Conservation (phyloP, 2,329 filamentous ascomycete genomes). For the Hymenoscyphus linearis region DNA sequence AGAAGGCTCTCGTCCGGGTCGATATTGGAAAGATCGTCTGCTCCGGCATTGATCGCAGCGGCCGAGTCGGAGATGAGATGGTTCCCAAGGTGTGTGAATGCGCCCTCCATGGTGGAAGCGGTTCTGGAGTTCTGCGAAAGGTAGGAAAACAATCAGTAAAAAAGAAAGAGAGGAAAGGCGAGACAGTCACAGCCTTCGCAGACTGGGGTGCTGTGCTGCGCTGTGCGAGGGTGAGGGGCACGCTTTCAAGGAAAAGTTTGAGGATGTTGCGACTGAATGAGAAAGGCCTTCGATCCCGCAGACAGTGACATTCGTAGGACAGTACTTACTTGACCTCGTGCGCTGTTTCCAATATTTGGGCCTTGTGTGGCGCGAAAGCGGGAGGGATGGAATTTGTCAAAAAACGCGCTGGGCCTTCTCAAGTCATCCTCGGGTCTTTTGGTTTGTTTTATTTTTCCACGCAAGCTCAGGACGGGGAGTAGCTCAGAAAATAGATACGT, state of each 20-base stretch:
- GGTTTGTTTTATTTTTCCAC: background rate
- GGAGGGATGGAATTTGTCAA: conserved; percentile 18
- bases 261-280: background rate
- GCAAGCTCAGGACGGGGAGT: background rate
- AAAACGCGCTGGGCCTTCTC: conserved; percentile 22
- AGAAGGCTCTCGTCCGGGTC: conserved; percentile 78
- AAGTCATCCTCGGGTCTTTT: conserved; percentile 27
- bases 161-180: background rate
- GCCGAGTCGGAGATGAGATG: conserved; percentile 79
- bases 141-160: conserved; percentile 10
- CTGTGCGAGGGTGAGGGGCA: background rate
- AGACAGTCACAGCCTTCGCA: background rate
- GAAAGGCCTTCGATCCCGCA: background rate
- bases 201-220: background rate
- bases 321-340: conserved; percentile 13
- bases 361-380: conserved; percentile 31
- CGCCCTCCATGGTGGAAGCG: conserved; percentile 64
- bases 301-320: background rate
- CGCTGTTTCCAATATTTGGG: conserved; percentile 25
- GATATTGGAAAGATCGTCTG: conserved; percentile 65
- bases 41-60: conserved; percentile 77
- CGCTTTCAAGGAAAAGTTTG: background rate
- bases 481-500: background rate
- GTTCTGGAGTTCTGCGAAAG: conserved; percentile 14
- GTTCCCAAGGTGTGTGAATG: conserved; percentile 84